A percentile compares a stretch with the other conserved stretches of the same genome.
phyloP scores from a whole-genome alignment of 768 basidiomycete species.

The Pleurotus ostreatus region DNA sequence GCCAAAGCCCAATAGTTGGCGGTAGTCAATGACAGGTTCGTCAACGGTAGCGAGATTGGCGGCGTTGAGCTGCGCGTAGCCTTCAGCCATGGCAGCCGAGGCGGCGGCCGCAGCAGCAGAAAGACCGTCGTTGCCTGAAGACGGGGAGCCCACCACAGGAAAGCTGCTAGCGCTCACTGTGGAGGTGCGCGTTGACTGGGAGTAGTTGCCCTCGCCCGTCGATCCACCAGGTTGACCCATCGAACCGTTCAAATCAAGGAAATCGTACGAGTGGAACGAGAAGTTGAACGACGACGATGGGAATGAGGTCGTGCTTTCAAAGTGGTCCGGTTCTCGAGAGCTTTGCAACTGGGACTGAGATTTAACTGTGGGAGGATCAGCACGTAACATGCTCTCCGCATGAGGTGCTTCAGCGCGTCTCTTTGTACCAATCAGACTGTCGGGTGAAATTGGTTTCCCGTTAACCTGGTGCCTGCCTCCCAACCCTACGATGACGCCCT shows the following conservation, averaged over 20 bases:
- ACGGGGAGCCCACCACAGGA: conserved; percentile 23
- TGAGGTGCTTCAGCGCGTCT: conserved; percentile 77
- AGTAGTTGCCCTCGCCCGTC: conserved; percentile 9
- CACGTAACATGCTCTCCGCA: conserved; percentile 73
- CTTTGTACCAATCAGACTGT: conserved; percentile 66
- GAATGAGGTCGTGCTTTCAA: conserved; percentile 46
- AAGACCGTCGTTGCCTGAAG: conserved; percentile 41
- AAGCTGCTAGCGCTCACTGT: conserved; percentile 18
- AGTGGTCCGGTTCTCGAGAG: conserved; percentile 30
- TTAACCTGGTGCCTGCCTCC: conserved; percentile 79
- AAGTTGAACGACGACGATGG: conserved; percentile 72
- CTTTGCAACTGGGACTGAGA: conserved; percentile 22
- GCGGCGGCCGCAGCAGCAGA: conserved; percentile 64
- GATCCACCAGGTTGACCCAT: conserved; percentile 7
- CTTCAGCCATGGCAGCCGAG: conserved; percentile 67
- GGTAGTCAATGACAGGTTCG: conserved; percentile 55
- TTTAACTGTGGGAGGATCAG: conserved; percentile 63
- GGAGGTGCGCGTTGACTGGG: conserved; percentile 15
- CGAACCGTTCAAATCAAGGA: conserved; percentile 29
- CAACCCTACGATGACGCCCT: conserved; percentile 52
- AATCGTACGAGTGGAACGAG: conserved; percentile 63
- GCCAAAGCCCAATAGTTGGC: conserved; percentile 63
- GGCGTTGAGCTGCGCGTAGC: conserved; percentile 63
- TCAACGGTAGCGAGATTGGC: conserved; percentile 50
- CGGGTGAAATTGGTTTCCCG: conserved; percentile 65